Base-by-base conservation (phyloP, 495 filamentous ascomycete genomes). In the Immersiella caudata region DNA sequence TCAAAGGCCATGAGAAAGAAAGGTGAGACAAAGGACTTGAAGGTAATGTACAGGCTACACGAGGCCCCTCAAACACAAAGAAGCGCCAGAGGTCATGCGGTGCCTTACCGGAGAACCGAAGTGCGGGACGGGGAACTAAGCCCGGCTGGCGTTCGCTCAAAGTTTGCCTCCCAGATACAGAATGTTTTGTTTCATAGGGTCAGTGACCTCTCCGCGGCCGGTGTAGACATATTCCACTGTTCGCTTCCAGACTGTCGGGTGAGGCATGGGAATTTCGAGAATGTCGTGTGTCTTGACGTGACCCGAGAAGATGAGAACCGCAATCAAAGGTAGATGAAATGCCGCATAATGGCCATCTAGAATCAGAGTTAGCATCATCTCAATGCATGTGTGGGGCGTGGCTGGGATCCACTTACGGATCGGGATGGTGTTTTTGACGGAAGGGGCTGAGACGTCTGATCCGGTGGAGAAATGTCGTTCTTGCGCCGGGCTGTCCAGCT, bases 191-290 rank as follows among this genome's bases (percentile, higher is more conserved):
- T 70, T 79, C 22, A 85, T 77, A 8, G 76, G 71, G 11, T 76
- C 71, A 1, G 79, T 84, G 24, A 86, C 65, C 60, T 80, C 79
- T 14, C 75, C 80, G 58, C 79, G 73, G 7, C 84, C 83, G 0
- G 81, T 85, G 68, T 88, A 87, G 50, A 83, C 76, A 68, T 83
- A 82, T 12, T 74, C 75, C 21, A 86, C 77, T 1, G 82, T 84
- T 57, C 82, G 76, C 0, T 64, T 60, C 86, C 86, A 88, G 9
- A 73, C 80, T 56, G 84, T 79, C 0, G 86, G 85, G 55, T 82
- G 78, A 14, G 85, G 86, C 60, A 88, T 51, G 0, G 86, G 86
- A 11, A 88, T 75, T 57, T 88, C 83, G 40, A 88, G 74, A 1
- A 81, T 73, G 64, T 88, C 85, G 27, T 82, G 79, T 26, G 78